Evolutionary conservation across 352 stramenopile genomes (phyloP), one percentile per base, ranked within the genome.

Genomic region (Saprolegnia parasitica): DNA sequence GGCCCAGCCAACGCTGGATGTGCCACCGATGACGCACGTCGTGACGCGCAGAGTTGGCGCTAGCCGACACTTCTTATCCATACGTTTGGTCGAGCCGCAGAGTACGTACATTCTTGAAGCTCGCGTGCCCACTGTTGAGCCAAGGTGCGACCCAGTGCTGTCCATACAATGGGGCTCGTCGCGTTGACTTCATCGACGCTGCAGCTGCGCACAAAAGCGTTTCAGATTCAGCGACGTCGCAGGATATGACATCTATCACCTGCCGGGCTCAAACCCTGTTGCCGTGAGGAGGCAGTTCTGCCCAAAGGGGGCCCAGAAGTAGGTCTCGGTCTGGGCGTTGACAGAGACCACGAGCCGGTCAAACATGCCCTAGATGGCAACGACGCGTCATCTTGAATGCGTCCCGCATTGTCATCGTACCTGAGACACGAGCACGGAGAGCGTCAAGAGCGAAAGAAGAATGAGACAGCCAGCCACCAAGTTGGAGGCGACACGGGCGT

Each of bases 21-120:
- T 70, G 35, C 63, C 63, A 23, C 63, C 63, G 6, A 70, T 23
- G 46, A 61, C 21, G 39, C 63, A 70, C 13, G 63, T 70, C n/a
- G 63, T 70, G 11, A 70, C 63, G 15, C n/a, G 18, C 13, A 70
- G 23, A 0, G 11, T 23, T 1, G 29, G n/a, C 32, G 21, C 63
- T 42, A 52, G 32, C 5, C 8, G 5, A 45, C 23, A 1, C 35
- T 54, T 6, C 54, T 4, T 61, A 10, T 37, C 45, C 1, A 60
- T 13, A 23, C 1, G 26, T 1, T n/a, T 60, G 23, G 18, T 10
- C n/a, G 2, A 55, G 42, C 23, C n/a, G 32, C 9, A 35, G 2
- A 35, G 29, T 35, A 35, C 29, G 20, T 55, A 66, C 58, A 37
- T 37, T 56, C 16, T 21, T n/a, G 2, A 10, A 66, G 37, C 21